Base-by-base conservation (phyloP, 805 yeast species). In the Saccharomycopsis fibuligera region DNA sequence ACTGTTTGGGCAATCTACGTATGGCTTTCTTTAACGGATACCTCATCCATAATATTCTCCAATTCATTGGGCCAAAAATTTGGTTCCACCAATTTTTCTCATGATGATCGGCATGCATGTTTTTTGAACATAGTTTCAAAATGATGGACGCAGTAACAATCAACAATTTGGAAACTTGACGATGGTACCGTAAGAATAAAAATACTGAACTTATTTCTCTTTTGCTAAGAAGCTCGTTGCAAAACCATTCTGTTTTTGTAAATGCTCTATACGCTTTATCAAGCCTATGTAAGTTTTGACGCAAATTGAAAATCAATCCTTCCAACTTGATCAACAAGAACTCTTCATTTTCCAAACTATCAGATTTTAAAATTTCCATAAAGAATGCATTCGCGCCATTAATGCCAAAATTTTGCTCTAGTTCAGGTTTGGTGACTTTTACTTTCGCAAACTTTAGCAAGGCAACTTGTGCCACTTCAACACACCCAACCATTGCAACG, bases 21-120 rank as follows among this genome's bases (percentile, higher is more conserved):
- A 75, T 45, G 0, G 76, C 71, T 47, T 75, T 60, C 3, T 54
- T 39, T 5, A 68, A 49, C 2, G 78, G 73, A 51, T 74, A 70
- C 19, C 61, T 61, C 2, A 75, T 73, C 1, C 57, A 35, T 9
- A 57, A 53, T 2, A 72, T n/a, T 43, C 60, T 60, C 73, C 70
- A 70, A n/a, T 54, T n/a, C n/a, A n/a, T n/a, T n/a, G 57, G 19
- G 35, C 31, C n/a, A 53, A 47, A 27, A n/a, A 6, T 8, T 8
- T 33, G 37, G n/a, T 8, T 12, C 12, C 22, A 29, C 5, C n/a
- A 25, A 23, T 24, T 45, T 40, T 8, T 25, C 17, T 10, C 10
- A 33, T 14, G 24, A 12, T n/a, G n/a, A n/a, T n/a, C n/a, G n/a
- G n/a, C n/a, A n/a, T n/a, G n/a, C 22, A 25, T n/a, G 17, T 12